A percentile compares a stretch with the other conserved stretches of the same genome.
Conservation (phyloP, 2,329 filamentous ascomycete species). For the Chrysoporthe puriensis region DNA sequence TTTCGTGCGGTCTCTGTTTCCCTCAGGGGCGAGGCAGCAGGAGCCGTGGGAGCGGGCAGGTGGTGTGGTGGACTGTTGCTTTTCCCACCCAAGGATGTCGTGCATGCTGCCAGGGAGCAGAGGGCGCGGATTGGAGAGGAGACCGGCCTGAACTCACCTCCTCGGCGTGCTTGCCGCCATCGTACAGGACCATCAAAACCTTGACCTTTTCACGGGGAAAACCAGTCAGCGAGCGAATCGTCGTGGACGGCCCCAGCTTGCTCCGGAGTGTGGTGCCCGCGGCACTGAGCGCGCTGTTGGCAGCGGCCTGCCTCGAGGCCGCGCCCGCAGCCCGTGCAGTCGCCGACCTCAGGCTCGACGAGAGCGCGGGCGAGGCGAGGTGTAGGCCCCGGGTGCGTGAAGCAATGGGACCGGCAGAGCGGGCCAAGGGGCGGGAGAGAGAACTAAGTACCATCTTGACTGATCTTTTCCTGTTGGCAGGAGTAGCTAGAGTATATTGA, state of each 20-base stretch:
- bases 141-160: constrained; percentile 59
- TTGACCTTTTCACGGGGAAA: constrained; percentile 72
- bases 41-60: constrained; percentile 10
- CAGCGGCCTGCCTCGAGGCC: constrained; percentile 27
- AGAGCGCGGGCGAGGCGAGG: constrained; percentile 26
- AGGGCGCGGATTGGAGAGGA: neutral
- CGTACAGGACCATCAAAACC: constrained; percentile 92
- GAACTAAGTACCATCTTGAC: constrained; percentile 34
- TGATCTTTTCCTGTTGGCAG: constrained; percentile 4
- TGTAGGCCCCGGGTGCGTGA: constrained; percentile 31
- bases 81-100: neutral
- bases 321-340: constrained; percentile 18
- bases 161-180: constrained; percentile 85
- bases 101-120: neutral
- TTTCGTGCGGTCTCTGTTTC: too few species aligned
- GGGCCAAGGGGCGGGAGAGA: constrained; percentile 30
- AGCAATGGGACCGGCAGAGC: constrained; percentile 30
- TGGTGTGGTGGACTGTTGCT: neutral
- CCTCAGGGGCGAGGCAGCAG: neutral
- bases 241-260: constrained; percentile 42
- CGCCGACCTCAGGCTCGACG: constrained; percentile 23
- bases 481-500: constrained; percentile 1
- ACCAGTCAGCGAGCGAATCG: constrained; percentile 62
- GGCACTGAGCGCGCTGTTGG: constrained; percentile 12
- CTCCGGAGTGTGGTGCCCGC: constrained; percentile 21